Evolutionary conservation across 441 rosid genomes (phyloP), one percentile per base, ranked within the genome.

Genomic region (Kokia cookei): DNA sequence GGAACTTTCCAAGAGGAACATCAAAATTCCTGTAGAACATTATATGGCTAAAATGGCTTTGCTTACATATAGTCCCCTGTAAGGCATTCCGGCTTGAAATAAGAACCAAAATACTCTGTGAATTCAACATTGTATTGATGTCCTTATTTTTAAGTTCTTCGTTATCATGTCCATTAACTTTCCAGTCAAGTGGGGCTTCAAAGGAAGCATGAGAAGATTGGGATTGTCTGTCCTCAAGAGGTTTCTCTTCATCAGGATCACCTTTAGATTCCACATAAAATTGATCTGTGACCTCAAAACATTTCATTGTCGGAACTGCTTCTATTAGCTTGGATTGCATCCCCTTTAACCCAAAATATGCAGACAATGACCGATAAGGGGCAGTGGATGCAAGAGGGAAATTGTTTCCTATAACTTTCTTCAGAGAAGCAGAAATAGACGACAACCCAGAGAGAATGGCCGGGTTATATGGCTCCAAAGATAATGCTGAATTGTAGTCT

Each of bases 31-130:
- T 86, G 86, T 96, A 96, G 88, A 93, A 96, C 84, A 83, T 85
- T 69, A 96, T 96, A 78, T 91, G 99, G 72, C 97, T 93, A 82
- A 93, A 92, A 86, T 84, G 99, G 85, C 91, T 93, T 76, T 93
- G 97, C 83, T 92, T 93, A 74, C 99, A 96, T 59, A 92, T 77
- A 65, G 83, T 85, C 73, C 96, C 97, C 77, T 55, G 87, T 14
- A 69, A 65, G 37, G 88, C 85, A 85, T 93, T 93, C 72, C 91
- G 85, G 73, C 90, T 86, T 32, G 99, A 93, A 86, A 91, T 86
- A 80, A 93, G 80, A 78, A 96, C 99, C 94, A 96, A 87, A 77
- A 96, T 96, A 83, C 99, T 89, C 72, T 85, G 88, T 72, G 93
- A 80, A 74, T 90, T 89, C 81, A 84, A 69, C 65, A 85, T 81